These are phyloP conservation scores for Inosperma sp. DNA, from an alignment of 768 basidiomycete species.

Conservation along the genomic window DNA sequence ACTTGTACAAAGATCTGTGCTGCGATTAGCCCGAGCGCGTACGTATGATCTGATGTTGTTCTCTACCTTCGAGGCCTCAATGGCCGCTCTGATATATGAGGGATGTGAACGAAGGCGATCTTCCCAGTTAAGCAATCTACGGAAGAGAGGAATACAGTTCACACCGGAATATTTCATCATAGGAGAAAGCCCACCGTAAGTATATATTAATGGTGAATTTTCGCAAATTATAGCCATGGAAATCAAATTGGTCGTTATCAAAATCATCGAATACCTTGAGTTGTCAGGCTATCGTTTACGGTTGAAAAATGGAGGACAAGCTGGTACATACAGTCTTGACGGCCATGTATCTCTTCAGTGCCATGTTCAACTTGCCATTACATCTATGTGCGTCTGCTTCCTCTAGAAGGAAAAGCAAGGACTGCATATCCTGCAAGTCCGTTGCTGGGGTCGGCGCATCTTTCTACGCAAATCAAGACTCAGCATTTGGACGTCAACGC, in stretches of 20 bases:
- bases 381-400: constrained; percentile 69
- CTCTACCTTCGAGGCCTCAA: constrained; percentile 63
- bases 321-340: constrained; percentile 57
- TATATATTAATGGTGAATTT: constrained; percentile 87
- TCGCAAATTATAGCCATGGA: constrained; percentile 91
- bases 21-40: constrained; percentile 12
- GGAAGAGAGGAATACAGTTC: neutral
- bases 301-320: neutral
- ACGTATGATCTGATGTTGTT: neutral
- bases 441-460: constrained; percentile 66
- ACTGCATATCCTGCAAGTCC: constrained; percentile 96
- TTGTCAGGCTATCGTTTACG: neutral
- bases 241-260: constrained; percentile 97
- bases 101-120: constrained; percentile 74
- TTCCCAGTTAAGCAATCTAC: constrained; percentile 82
- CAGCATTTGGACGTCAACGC: neutral
- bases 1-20: constrained; percentile 68
- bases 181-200: constrained; percentile 53
- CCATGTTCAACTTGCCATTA: constrained; percentile 63
- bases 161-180: neutral
- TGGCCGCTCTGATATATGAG: constrained; percentile 65
- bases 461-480: constrained; percentile 51
- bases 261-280: constrained; percentile 73
- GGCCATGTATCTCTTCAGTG: constrained; percentile 80
- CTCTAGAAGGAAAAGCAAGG: constrained; percentile 79